Conservation (phyloP, 2,329 filamentous ascomycete genomes). For the Davidsoniella virescens region DNA sequence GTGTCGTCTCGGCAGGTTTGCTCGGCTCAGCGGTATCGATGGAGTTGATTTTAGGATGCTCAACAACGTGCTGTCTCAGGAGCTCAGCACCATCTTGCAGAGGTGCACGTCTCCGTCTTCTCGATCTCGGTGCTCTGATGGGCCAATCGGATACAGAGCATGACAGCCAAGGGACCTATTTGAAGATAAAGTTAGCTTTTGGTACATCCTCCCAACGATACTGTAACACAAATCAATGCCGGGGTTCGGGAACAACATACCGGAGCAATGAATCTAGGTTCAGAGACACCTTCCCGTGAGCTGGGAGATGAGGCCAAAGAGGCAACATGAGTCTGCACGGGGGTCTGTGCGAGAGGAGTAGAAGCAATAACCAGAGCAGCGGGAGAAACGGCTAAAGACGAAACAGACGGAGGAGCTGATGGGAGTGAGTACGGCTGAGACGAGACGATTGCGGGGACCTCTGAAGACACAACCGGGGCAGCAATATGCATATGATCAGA, state of each 20-base stretch:
- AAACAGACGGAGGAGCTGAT: conserved; percentile 8
- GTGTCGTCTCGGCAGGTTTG: neutral
- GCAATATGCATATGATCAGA: neutral
- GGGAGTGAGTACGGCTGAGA: conserved; percentile 7
- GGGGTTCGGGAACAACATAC: neutral
- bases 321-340: neutral
- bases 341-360: neutral
- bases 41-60: neutral
- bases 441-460: conserved; percentile 9
- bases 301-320: neutral
- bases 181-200: neutral
- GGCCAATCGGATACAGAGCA: conserved; percentile 36
- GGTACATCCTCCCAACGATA: too few species aligned
- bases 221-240: neutral
- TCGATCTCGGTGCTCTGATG: conserved; percentile 19
- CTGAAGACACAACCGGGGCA: conserved; percentile 6
- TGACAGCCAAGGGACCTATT: conserved; percentile 42
- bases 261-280: conserved; percentile 3
- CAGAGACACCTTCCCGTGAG: neutral
- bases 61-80: conserved; percentile 13
- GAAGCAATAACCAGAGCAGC: neutral
- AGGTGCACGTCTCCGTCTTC: conserved; percentile 8
- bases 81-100: conserved; percentile 6
- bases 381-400: conserved; percentile 3
- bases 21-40: neutral